Evolutionary conservation across 1,284 basidiomycete genomes (phyloP).

Genomic region (Retiboletus flavoniger): DNA sequence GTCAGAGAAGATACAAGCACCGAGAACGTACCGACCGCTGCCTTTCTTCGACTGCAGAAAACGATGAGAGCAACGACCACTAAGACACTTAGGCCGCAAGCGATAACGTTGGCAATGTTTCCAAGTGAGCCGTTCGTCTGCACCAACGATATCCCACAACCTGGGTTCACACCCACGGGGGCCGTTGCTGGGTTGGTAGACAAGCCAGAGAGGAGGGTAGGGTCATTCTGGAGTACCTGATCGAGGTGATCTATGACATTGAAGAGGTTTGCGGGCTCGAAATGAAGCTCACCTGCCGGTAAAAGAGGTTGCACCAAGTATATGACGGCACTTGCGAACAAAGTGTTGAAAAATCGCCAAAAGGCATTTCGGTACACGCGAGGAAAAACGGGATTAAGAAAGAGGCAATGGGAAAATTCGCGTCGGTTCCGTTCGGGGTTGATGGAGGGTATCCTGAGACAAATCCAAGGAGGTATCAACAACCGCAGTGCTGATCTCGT

Average conservation of each 20-base stretch:
- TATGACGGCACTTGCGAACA: conserved; percentile 62
- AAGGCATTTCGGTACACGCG: conserved; percentile 42
- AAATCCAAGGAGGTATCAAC: conserved; percentile 22
- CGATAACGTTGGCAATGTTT: conserved; percentile 74
- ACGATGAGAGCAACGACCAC: conserved; percentile 50
- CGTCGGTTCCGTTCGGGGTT: conserved; percentile 4
- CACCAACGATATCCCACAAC: conserved; percentile 52
- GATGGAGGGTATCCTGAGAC: conserved; percentile 15
- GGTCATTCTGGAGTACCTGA: conserved; percentile 38
- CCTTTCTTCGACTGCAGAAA: conserved; percentile 45
- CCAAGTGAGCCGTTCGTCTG: conserved; percentile 54
- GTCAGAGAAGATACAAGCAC: not conserved
- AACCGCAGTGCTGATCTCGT: conserved; percentile 19
- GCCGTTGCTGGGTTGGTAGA: conserved; percentile 46
- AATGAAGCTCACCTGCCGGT: conserved; percentile 48
- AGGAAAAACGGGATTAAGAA: not conserved
- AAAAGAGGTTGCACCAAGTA: conserved; percentile 72
- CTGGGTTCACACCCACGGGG: conserved; percentile 57
- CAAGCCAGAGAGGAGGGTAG: conserved; percentile 37
- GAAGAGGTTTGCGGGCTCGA: not conserved
- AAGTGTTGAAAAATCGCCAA: conserved; percentile 60
- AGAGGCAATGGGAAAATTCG: not conserved
- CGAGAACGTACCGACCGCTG: conserved; percentile 38
- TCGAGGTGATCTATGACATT: conserved; percentile 11
- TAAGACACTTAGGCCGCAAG: conserved; percentile 60